Percentiles rank a stretch among this genome's conserved stretches.
phyloP scores from a whole-genome alignment of 2,329 filamentous ascomycete species.

The Aspergillus udagawae region DNA sequence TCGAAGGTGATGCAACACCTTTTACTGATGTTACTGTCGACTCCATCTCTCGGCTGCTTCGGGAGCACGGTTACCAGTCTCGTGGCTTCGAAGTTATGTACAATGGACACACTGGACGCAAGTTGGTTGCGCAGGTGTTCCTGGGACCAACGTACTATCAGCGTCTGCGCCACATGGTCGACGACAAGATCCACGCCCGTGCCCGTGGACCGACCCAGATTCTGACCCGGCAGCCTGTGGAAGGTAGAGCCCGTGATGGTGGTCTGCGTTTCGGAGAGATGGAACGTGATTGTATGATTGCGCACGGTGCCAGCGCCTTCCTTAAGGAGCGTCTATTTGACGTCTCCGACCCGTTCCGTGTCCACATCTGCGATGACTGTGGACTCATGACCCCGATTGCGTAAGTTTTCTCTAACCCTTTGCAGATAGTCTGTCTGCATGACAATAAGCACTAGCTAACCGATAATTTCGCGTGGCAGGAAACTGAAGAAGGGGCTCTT shows the following conservation, averaged over 20 bases:
- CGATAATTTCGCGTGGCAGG: constrained; percentile 42
- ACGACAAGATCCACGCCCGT: constrained; percentile 99
- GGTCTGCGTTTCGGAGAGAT: constrained; percentile 99
- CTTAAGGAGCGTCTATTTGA: constrained; percentile 96
- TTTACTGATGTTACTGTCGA: constrained; percentile 98
- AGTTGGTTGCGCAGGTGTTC: constrained; percentile 92
- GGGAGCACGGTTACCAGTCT: constrained; percentile 89
- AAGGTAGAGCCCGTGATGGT: constrained; percentile 96
- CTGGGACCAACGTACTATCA: constrained; percentile 98
- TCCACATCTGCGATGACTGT: constrained; percentile 98
- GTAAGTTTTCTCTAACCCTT: constrained; percentile 56
- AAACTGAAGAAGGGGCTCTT: constrained; percentile 95
- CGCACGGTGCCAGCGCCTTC: constrained; percentile 96
- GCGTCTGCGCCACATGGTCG: constrained; percentile 97
- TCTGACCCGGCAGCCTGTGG: constrained; percentile 92
- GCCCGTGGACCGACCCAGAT: constrained; percentile 96
- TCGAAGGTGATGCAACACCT: constrained; percentile 94
- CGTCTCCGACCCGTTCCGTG: constrained; percentile 94
- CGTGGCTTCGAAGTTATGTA: constrained; percentile 99
- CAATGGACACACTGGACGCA: constrained; percentile 93
- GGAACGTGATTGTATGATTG: constrained; percentile 99
- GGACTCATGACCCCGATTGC: constrained; percentile 98
- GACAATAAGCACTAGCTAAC: constrained; percentile 24
- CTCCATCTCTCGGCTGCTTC: constrained; percentile 79
- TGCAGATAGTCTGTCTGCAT: constrained; percentile 1